Conservation (phyloP, 768 basidiomycete genomes). For the Xanthoconium stramineum region DNA sequence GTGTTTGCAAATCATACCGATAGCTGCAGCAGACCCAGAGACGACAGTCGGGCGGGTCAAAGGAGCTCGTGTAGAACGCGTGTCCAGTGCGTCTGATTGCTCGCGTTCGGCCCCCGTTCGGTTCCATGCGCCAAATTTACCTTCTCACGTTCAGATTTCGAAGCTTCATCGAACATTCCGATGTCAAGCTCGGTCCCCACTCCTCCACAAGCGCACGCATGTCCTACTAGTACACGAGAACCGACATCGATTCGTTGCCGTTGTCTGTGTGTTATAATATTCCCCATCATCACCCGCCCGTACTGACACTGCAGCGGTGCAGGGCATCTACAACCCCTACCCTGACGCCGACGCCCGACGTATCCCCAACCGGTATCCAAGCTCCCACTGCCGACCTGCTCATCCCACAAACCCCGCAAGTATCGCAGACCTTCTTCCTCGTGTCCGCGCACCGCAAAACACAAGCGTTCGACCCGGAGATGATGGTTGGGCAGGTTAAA, state of each 20-base stretch:
- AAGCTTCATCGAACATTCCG: no score
- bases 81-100: no score
- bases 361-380: no score
- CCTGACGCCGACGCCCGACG: no score
- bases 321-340: background rate
- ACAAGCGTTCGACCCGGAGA: conserved; percentile 74
- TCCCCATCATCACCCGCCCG: conserved; percentile 25
- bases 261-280: conserved; percentile 19
- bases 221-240: conserved; percentile 53
- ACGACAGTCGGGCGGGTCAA: no score
- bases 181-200: conserved; percentile 20
- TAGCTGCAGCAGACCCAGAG: conserved; percentile 12
- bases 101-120: no score
- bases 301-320: conserved; percentile 1
- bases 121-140: no score
- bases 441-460: conserved; percentile 65
- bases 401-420: conserved; percentile 62
- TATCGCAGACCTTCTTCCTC: conserved; percentile 67
- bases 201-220: conserved; percentile 47
- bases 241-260: no score
- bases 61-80: no score
- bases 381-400: background rate
- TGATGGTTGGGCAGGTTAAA: conserved; percentile 72
- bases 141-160: no score
- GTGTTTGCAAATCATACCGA: conserved; percentile 12